Evolutionary conservation across 106 monocot species (phyloP), one percentile per base, ranked within the genome.

Genomic region (Platanthera guangdongensis): DNA sequence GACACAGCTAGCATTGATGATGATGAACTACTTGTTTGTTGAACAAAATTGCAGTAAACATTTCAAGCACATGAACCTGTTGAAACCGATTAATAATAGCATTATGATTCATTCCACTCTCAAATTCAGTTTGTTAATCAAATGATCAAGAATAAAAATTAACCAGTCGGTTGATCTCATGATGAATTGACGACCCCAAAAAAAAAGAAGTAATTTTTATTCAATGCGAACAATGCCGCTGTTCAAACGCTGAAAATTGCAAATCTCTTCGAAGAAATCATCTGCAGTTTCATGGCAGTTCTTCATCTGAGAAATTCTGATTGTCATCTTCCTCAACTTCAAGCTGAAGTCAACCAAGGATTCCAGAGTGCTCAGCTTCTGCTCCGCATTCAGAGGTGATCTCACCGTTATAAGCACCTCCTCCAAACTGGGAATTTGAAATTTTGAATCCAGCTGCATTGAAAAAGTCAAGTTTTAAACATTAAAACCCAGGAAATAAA

Each of bases 181-280:
- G 25, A 65, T 65, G 25, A 65, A 65, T 65, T 12, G 32, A 65
- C 28, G 9, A 65, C 10, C 16, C 16, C 13, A 55, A 55, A 55
- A 11, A 9, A 55, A 55, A 9, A n/a, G n/a, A 65, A 65, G 3
- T 11, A 65, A 12, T 2, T 25, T 46, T 81, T 85, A 99, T 87
- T 92, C 90, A 60, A 99, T 88, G 9, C 65, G 62, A 39, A 99
- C 86, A 63, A 84, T 82, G 19, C 71, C 80, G n/a, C 73, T 72
- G 62, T 94, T 90, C 77, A 85, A 73, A 54, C 71, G 25, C 77
- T 84, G 79, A 64, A 99, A 92, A 71, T 75, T 88, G 82, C 86
- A 90, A 51, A 99, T 85, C 62, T 99, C 88, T 59, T 88, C 86
- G 68, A 94, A 99, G 82, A 99, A 99, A 63, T 88, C 92, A 77